A percentile compares a stretch with the other conserved stretches of the same genome.
Conservation (phyloP, 2,329 filamentous ascomycete species). For the Penicillium sumatraense region DNA sequence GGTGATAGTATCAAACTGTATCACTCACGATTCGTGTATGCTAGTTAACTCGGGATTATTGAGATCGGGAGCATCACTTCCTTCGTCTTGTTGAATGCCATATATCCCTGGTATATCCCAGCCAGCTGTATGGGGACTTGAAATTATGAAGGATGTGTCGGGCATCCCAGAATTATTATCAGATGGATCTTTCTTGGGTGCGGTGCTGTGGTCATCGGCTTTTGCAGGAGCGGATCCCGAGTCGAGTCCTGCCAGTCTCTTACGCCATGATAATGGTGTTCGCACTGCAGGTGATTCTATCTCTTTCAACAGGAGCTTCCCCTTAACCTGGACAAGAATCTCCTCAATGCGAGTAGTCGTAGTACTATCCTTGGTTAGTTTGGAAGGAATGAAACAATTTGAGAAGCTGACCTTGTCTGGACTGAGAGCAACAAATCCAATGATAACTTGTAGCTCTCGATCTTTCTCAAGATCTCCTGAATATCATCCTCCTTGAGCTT, state of each 20-base stretch:
- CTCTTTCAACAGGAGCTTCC: not conserved
- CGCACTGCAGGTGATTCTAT: not conserved
- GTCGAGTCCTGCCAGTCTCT: not conserved
- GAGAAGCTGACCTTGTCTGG: no score
- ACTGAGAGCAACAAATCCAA: conserved; percentile 6
- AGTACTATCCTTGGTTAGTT: no score
- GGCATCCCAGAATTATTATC: no score
- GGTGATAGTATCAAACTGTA: no score
- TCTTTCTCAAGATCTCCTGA: conserved; percentile 4
- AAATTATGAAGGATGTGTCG: no score
- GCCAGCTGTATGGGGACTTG: no score
- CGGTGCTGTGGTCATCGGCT: not conserved
- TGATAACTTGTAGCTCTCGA: conserved; percentile 9
- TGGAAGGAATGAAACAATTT: no score
- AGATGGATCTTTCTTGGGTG: no score
- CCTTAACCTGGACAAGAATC: no score
- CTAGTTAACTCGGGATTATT: conserved; percentile 1
- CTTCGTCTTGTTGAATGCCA: conserved; percentile 3
- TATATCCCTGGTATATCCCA: not conserved
- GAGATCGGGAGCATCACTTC: conserved; percentile 5
- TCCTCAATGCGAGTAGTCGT: not conserved
- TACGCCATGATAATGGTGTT: no score
- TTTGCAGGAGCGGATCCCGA: not conserved
- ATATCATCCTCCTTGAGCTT: conserved; percentile 8
- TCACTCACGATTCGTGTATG: conserved; percentile 1